Conservation (phyloP, 1,284 basidiomycete species). For the Fomitiporia mediterranea region DNA sequence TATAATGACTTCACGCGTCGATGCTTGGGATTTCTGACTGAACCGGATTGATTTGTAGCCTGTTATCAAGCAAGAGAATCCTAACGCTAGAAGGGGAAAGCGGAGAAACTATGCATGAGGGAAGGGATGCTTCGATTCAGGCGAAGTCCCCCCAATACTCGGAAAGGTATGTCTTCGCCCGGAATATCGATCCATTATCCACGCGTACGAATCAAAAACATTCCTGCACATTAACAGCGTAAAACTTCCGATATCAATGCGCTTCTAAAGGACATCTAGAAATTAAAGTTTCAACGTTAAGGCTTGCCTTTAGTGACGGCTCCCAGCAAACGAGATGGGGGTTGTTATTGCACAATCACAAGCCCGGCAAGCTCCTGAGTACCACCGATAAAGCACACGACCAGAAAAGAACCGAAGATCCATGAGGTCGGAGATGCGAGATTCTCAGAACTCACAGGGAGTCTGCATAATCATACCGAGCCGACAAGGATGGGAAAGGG, state of each 20-base stretch:
- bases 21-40: neutral
- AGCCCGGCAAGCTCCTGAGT: conserved; percentile 2
- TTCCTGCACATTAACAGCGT: neutral
- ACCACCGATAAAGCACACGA: neutral
- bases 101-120: neutral
- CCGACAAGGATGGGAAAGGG: neutral
- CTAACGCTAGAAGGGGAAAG: neutral
- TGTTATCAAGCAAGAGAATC: neutral
- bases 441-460: neutral
- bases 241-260: neutral
- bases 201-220: neutral
- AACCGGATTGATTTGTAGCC: neutral
- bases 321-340: neutral
- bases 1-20: neutral
- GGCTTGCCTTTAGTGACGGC: neutral
- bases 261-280: neutral
- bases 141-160: neutral
- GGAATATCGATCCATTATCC: neutral
- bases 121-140: neutral
- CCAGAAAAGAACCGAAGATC: conserved; percentile 4
- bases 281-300: neutral
- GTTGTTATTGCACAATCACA: neutral
- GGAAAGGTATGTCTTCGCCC: neutral
- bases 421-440: neutral
- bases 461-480: neutral